These are phyloP conservation scores for Jamesozyma jinghongensis DNA, from an alignment of 805 yeast genomes.

Conservation along the genomic window DNA sequence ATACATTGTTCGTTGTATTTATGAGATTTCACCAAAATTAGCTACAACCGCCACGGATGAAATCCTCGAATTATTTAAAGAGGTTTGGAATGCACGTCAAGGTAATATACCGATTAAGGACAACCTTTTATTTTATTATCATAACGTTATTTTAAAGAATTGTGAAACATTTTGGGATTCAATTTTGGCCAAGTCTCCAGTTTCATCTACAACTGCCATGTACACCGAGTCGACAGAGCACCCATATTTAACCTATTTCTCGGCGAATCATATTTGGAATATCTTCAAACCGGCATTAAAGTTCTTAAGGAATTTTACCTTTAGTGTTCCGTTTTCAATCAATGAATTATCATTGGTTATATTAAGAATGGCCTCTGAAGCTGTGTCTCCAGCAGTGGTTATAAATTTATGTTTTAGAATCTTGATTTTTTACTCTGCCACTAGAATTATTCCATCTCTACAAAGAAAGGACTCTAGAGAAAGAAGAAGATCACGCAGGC, in stretches of 20 bases:
- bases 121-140: constrained; percentile 26
- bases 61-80: constrained; percentile 33
- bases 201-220: constrained; percentile 1
- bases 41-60: constrained; percentile 46
- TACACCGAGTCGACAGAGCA: background rate
- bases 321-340: constrained; percentile 27
- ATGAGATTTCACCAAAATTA: constrained; percentile 85
- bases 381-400: constrained; percentile 72
- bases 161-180: constrained; percentile 23
- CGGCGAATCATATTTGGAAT: constrained; percentile 6
- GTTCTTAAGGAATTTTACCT: constrained; percentile 23
- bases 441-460: constrained; percentile 82
- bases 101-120: constrained; percentile 27
- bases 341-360: constrained; percentile 26
- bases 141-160: constrained; percentile 21
- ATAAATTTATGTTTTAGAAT: constrained; percentile 79
- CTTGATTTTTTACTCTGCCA: constrained; percentile 81
- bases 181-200: constrained; percentile 15
- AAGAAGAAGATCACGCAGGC: constrained; percentile 22
- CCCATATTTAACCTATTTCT: background rate
- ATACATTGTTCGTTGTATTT: constrained; percentile 85
- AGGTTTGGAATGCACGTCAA: constrained; percentile 31
- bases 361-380: constrained; percentile 41
- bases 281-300: constrained; percentile 23
- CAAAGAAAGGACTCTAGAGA: constrained; percentile 30